phyloP scores from a whole-genome alignment of 2,329 filamentous ascomycete genomes.

The Alternaria sp. region DNA sequence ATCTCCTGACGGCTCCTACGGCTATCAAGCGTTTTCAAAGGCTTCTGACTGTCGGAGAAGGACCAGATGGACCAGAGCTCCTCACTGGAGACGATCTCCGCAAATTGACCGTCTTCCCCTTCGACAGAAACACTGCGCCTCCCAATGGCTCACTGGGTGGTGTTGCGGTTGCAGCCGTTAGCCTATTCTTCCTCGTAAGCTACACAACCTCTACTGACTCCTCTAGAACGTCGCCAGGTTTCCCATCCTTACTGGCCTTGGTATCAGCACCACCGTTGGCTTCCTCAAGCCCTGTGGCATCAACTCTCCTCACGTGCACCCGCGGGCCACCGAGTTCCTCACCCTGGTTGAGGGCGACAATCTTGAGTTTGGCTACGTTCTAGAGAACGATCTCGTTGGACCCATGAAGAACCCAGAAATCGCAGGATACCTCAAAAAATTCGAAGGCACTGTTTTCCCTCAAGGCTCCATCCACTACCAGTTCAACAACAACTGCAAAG shows the following conservation, averaged over 20 bases:
- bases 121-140: slow-evolving; percentile 55
- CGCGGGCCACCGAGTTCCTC: slow-evolving; percentile 59
- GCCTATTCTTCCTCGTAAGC: neutral
- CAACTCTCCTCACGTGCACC: slow-evolving; percentile 60
- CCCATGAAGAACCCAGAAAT: slow-evolving; percentile 50
- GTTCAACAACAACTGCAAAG: slow-evolving; percentile 58
- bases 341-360: slow-evolving; percentile 54
- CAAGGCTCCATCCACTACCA: slow-evolving; percentile 59
- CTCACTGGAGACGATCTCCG: slow-evolving; percentile 44
- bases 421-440: slow-evolving; percentile 51
- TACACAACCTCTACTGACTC: slow-evolving; percentile 5
- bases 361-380: slow-evolving; percentile 57
- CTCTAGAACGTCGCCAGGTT: slow-evolving; percentile 50
- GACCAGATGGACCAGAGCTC: slow-evolving; percentile 24
- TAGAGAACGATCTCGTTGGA: slow-evolving; percentile 56
- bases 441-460: slow-evolving; percentile 59
- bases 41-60: slow-evolving; percentile 44
- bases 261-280: slow-evolving; percentile 51
- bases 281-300: slow-evolving; percentile 58
- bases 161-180: slow-evolving; percentile 39
- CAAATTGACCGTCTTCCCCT: slow-evolving; percentile 69
- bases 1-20: slow-evolving; percentile 46
- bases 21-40: slow-evolving; percentile 52
- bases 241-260: slow-evolving; percentile 52
- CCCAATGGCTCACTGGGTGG: slow-evolving; percentile 64